These are phyloP conservation scores for Cystobasidium onofrii DNA, from an alignment of 768 basidiomycete species.

Conservation along the genomic window DNA sequence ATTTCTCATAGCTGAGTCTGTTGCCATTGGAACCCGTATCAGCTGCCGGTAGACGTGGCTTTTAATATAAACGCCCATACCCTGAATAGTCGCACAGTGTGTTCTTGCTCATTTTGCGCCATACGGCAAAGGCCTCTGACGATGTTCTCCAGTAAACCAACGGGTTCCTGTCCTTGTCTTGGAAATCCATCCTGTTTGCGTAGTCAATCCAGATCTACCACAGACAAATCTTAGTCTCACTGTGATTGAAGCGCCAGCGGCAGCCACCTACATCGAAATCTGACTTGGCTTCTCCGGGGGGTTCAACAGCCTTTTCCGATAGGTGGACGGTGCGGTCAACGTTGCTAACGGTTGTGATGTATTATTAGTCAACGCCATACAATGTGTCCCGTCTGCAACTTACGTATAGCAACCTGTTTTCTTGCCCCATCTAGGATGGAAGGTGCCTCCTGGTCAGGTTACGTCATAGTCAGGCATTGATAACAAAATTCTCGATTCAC, in stretches of 20 bases:
- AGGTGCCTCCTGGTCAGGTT: too few relatives aligned
- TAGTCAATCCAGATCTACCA: slow-evolving; percentile 40
- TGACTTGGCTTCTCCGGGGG: slow-evolving; percentile 36
- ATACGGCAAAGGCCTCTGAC: slow-evolving; percentile 35
- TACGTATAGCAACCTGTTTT: slow-evolving; percentile 17
- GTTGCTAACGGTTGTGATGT: too few relatives aligned
- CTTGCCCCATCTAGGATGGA: slow-evolving; percentile 4
- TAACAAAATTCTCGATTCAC: slow-evolving; percentile 23
- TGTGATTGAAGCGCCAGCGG: too few relatives aligned
- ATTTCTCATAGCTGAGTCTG: neutral
- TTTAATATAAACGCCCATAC: neutral
- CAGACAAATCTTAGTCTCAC: too few relatives aligned
- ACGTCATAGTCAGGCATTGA: neutral
- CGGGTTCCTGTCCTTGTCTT: slow-evolving; percentile 36
- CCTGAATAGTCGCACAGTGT: slow-evolving; percentile 38
- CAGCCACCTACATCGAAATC: slow-evolving; percentile 24
- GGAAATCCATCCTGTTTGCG: slow-evolving; percentile 38
- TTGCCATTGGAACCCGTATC: neutral
- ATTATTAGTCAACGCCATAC: too few relatives aligned
- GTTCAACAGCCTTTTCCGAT: slow-evolving; percentile 37
- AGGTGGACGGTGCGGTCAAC: slow-evolving; percentile 39
- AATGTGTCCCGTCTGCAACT: too few relatives aligned
- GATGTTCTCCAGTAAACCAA: slow-evolving; percentile 32
- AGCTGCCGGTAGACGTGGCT: too few relatives aligned
- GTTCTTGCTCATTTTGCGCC: slow-evolving; percentile 34